These are phyloP conservation scores for Bipolaris oryzae DNA, from an alignment of 2,329 filamentous ascomycete species.

Conservation along the genomic window DNA sequence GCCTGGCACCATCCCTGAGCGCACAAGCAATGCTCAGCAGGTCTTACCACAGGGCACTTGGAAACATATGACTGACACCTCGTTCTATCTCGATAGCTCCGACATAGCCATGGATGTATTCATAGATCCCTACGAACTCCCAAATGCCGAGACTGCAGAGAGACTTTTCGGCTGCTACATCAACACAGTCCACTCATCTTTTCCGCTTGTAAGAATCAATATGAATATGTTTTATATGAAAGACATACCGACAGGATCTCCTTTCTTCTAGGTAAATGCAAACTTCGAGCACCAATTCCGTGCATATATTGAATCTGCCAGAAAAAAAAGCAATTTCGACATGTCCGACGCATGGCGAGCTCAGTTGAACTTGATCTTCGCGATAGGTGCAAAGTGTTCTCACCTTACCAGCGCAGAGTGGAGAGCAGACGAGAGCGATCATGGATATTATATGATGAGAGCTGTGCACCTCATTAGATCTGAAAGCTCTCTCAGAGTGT, in stretches of 20 bases:
- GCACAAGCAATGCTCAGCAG: background rate
- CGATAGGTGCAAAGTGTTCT: background rate
- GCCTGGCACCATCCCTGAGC: background rate
- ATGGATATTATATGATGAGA: background rate
- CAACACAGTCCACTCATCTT: background rate
- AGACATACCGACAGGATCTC: no score
- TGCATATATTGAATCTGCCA: background rate
- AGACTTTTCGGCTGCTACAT: background rate
- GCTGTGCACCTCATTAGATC: background rate
- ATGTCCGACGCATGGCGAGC: background rate
- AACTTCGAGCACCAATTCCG: background rate
- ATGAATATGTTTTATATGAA: no score
- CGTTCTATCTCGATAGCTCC: background rate
- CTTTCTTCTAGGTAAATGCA: no score
- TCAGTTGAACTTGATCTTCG: background rate
- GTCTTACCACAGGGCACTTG: background rate
- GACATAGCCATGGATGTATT: background rate
- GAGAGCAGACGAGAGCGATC: background rate
- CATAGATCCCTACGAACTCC: background rate
- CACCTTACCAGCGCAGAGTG: background rate
- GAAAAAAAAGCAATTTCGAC: background rate
- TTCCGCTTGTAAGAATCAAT: background rate
- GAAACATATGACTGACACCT: background rate
- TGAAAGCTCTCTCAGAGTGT: no score
- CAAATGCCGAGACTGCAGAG: background rate